These are phyloP conservation scores for Chrysosporium keratinophilum DNA, from an alignment of 2,329 filamentous ascomycete species.

Conservation along the genomic window DNA sequence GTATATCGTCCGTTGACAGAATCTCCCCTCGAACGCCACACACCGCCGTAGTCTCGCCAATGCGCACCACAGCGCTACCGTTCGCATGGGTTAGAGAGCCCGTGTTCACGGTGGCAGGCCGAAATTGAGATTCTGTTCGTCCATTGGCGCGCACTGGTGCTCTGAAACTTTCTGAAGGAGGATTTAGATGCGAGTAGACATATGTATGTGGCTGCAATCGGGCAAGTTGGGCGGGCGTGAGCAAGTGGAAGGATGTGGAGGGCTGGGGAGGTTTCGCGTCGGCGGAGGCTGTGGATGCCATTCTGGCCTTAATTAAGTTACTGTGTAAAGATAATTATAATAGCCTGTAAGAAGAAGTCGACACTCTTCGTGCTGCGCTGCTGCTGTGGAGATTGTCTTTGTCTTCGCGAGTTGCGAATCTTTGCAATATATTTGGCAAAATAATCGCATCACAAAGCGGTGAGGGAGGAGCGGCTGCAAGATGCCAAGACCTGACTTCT, in stretches of 20 bases:
- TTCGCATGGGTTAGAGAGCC: slow-evolving; percentile 80
- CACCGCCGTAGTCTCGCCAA: slow-evolving; percentile 87
- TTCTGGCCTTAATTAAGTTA: not conserved
- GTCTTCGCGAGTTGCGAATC: too few species aligned
- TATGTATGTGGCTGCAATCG: slow-evolving; percentile 83
- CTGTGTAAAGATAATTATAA: not conserved
- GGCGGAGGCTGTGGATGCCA: slow-evolving; percentile 2
- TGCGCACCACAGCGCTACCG: slow-evolving; percentile 76
- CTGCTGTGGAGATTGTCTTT: not conserved
- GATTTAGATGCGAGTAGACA: slow-evolving; percentile 76
- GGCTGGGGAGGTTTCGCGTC: not conserved
- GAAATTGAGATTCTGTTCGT: slow-evolving; percentile 58
- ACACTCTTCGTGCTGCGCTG: not conserved
- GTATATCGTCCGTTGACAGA: slow-evolving; percentile 62
- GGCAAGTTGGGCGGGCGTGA: slow-evolving; percentile 61
- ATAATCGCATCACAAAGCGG: not conserved
- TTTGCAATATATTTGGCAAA: not conserved
- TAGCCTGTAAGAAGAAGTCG: not conserved
- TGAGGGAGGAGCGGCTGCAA: not conserved
- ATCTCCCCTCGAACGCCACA: slow-evolving; percentile 86
- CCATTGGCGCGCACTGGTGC: slow-evolving; percentile 68
- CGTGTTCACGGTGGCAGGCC: slow-evolving; percentile 65
- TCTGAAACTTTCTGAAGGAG: slow-evolving; percentile 39
- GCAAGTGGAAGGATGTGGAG: slow-evolving; percentile 41
- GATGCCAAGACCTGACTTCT: not conserved